Evolutionary conservation across 2,329 filamentous ascomycete genomes (phyloP).

Genomic region (Ceratocystis papillata): DNA sequence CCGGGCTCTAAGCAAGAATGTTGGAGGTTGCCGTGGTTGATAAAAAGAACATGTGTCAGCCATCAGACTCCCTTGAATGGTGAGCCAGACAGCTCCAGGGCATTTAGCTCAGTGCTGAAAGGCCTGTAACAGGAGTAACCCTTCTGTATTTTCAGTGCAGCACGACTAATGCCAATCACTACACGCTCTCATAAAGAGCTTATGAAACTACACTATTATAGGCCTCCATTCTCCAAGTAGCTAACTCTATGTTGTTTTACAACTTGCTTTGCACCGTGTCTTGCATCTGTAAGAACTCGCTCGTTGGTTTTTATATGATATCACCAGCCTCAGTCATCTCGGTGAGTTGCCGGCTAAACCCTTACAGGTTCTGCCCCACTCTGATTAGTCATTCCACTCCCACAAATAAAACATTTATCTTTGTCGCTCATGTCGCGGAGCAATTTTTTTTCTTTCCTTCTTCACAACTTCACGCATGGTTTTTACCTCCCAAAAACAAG

Average conservation of each 20-base stretch:
- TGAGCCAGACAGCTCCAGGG: neutral
- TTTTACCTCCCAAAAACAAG: neutral
- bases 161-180: neutral
- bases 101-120: neutral
- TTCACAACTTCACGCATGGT: neutral
- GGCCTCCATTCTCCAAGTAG: no score
- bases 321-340: neutral
- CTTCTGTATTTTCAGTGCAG: neutral
- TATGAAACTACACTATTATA: no score
- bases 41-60: constrained; percentile 13
- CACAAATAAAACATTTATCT: constrained; percentile 21
- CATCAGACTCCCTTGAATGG: neutral
- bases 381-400: constrained; percentile 21
- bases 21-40: neutral
- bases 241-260: neutral
- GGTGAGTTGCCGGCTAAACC: constrained; percentile 17
- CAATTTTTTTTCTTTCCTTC: constrained; percentile 3
- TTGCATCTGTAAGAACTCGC: neutral
- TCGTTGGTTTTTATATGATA: neutral
- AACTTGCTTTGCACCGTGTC: neutral
- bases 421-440: neutral
- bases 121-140: neutral
- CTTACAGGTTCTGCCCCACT: neutral
- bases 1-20: neutral
- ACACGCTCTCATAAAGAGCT: no score